Percentiles rank a stretch among this genome's conserved stretches.
Conservation (phyloP, 495 filamentous ascomycete species). For the Aspergillus sclerotioniger region DNA sequence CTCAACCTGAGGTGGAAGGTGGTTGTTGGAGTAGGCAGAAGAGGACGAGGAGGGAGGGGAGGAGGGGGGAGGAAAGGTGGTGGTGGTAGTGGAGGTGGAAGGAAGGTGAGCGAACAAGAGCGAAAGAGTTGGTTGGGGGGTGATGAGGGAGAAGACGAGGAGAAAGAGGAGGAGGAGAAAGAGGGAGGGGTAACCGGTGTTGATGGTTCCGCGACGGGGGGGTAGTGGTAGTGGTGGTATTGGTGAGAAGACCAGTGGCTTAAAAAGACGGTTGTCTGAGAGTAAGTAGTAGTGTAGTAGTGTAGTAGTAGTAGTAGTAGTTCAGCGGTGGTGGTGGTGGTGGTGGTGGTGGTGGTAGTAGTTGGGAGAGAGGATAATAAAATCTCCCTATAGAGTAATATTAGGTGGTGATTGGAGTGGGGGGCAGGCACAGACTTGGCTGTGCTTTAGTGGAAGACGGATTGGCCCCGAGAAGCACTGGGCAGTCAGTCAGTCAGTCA, state of each 20-base stretch:
- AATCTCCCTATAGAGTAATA: constrained; percentile 11
- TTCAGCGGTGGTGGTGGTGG: no score
- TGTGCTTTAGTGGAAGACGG: constrained; percentile 4
- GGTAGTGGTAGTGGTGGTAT: neutral
- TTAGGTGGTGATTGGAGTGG: constrained; percentile 8
- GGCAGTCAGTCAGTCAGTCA: neutral
- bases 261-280: neutral
- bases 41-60: neutral
- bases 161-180: neutral
- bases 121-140: neutral
- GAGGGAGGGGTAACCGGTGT: neutral
- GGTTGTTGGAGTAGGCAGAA: neutral
- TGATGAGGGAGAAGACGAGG: neutral
- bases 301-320: no score
- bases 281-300: no score
- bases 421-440: constrained; percentile 15
- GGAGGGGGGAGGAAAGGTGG: neutral
- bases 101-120: neutral
- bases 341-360: no score
- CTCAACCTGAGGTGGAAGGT: constrained; percentile 9
- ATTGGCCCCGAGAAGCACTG: neutral
- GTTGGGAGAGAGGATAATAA: neutral
- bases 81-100: neutral
- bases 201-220: neutral
- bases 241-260: neutral